Percentiles rank a stretch among this genome's conserved stretches.
phyloP scores from a whole-genome alignment of 495 filamentous ascomycete genomes.

The Thermothielavioides terrestris region DNA sequence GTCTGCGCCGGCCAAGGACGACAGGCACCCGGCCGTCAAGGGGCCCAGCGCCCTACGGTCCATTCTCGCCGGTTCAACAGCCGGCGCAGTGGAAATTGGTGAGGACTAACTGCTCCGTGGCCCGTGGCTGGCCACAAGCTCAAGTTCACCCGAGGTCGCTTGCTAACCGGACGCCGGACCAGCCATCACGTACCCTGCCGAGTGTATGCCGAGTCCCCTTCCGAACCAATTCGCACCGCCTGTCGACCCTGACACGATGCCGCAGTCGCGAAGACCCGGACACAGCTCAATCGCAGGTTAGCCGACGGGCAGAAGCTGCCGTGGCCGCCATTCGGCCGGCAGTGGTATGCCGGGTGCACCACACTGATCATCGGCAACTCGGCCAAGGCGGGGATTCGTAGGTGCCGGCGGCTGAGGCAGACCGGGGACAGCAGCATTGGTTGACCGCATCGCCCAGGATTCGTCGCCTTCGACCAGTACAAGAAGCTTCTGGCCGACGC shows the following conservation, averaged over 20 bases:
- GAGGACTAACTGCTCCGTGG: too few relatives aligned
- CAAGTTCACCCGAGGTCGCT: not conserved
- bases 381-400: constrained; percentile 88
- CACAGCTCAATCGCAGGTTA: constrained; percentile 84
- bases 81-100: constrained; percentile 94
- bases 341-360: constrained; percentile 98
- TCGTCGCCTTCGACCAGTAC: constrained; percentile 92
- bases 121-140: not conserved
- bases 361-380: constrained; percentile 96
- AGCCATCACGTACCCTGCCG: constrained; percentile 96
- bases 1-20: constrained; percentile 20
- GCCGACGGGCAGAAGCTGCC: constrained; percentile 78
- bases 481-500: constrained; percentile 74
- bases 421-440: too few relatives aligned
- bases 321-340: constrained; percentile 85
- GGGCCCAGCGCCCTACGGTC: constrained; percentile 77
- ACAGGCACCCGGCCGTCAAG: constrained; percentile 27
- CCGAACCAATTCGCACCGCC: constrained; percentile 3
- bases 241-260: constrained; percentile 11
- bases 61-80: constrained; percentile 79
- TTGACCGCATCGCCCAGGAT: constrained; percentile 46
- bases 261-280: constrained; percentile 81
- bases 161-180: constrained; percentile 12
- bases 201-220: constrained; percentile 51
- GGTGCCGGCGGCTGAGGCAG: too few relatives aligned